Evolutionary conservation across 1,139 yeast genomes (phyloP), one percentile per base, ranked within the genome.

Genomic region (Blastobotrys niveus): DNA sequence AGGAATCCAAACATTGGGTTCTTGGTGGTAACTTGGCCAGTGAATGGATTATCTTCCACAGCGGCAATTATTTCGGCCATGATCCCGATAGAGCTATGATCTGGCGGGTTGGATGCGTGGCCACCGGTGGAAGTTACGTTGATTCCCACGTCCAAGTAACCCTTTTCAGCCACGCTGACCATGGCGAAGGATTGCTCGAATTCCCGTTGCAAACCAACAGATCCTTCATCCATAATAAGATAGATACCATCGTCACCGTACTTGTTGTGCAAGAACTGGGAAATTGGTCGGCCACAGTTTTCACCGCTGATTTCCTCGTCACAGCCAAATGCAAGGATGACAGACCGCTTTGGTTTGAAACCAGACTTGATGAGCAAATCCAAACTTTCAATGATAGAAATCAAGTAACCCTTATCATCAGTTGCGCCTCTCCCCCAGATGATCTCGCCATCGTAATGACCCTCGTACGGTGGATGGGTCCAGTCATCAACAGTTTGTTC

Each of bases 391-490:
- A 82, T 60, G 38, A 79, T 70, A 3, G 76, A 80, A 49, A 79
- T 67, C 45, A 81, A 60, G 25, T 76, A 61, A 49, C 76, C 76
- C 58, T 82, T 82, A 56, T 82, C 78, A 58, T 82, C 89, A 5
- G 71, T 60, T 3, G 82, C 61, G 24, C 89, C 89, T 49, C 89
- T 71, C 22, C 88, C 88, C 70, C 76, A 78, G 4, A 82, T 61
- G 43, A 43, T 50, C 34, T 56, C 57, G 27, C 83, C 84, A 55
- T 83, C 94, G 56, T 67, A 83, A 57, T 73, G 71, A 3, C 85
- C 95, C 6, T 72, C 72, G 49, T 78, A 83, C 19, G 95, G 94
- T 9, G 81, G 80, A 54, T 77, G 73, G 2, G 68, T 71, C 95
- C 95, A 85, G 40, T 72, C 68, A 27, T 61, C 68, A 33, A 73